phyloP scores from a whole-genome alignment of 257 asterid species.

The Gentiana straminea region DNA sequence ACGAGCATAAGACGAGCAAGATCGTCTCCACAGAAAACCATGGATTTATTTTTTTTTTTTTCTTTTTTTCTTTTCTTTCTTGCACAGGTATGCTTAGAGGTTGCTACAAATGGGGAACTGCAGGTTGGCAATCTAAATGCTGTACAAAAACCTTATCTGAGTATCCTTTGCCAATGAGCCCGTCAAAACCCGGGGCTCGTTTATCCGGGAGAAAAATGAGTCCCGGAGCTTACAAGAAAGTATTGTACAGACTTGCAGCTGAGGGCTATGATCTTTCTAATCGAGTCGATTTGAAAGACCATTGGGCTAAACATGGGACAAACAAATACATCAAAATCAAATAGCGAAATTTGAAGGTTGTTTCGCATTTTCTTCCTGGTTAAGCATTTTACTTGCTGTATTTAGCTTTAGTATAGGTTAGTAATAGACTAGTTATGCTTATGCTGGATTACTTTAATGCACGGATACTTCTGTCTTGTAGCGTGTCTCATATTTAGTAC shows the following conservation, averaged over 20 bases:
- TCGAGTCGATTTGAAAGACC: slow-evolving; percentile 28
- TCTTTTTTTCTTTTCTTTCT: too few species aligned
- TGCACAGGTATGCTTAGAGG: slow-evolving; percentile 28
- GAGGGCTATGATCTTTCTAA: slow-evolving; percentile 31
- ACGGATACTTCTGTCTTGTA: too few species aligned
- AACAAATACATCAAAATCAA: slow-evolving; percentile 25
- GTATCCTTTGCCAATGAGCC: slow-evolving; percentile 30
- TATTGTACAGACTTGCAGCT: slow-evolving; percentile 23
- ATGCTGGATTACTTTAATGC: too few species aligned
- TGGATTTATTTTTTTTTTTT: too few species aligned
- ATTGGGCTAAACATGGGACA: slow-evolving; percentile 30
- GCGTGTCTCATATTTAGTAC: too few species aligned
- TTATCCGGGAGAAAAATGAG: slow-evolving; percentile 29
- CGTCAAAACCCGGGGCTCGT: slow-evolving; percentile 24
- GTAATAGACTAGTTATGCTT: too few species aligned
- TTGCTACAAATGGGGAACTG: slow-evolving; percentile 27
- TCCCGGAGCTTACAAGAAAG: slow-evolving; percentile 24
- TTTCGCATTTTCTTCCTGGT: not conserved
- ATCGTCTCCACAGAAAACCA: too few species aligned
- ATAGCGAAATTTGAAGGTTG: slow-evolving; percentile 3
- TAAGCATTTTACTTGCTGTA: too few species aligned
- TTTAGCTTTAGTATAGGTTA: too few species aligned
- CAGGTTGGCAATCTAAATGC: slow-evolving; percentile 34
- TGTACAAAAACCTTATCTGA: slow-evolving; percentile 26
- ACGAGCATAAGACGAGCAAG: too few species aligned